Evolutionary conservation across 768 basidiomycete species (phyloP).

Genomic region (Boletus pseudopeckii): DNA sequence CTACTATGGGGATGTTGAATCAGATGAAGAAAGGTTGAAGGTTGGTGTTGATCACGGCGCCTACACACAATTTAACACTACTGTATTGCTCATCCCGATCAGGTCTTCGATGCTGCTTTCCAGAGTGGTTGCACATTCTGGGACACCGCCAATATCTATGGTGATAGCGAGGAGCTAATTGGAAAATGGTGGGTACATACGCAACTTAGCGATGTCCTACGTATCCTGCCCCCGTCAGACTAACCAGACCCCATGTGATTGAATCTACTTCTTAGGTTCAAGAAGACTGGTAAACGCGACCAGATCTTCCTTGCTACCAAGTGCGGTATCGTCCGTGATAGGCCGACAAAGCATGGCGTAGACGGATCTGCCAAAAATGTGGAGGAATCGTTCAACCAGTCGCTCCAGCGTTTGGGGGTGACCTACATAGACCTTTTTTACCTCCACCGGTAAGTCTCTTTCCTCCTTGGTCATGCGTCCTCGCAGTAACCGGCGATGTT

Average conservation of each 20-base stretch:
- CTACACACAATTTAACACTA: too few relatives aligned
- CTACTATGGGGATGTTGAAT: constrained; percentile 41
- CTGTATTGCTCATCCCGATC: not conserved
- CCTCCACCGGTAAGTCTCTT: constrained; percentile 34
- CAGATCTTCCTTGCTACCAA: constrained; percentile 65
- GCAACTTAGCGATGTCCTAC: not conserved
- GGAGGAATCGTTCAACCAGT: constrained; percentile 35
- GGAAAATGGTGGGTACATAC: constrained; percentile 38
- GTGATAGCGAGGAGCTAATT: constrained; percentile 42
- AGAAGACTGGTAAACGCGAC: constrained; percentile 40
- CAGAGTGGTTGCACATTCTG: constrained; percentile 42
- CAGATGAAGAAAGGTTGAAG: constrained; percentile 61
- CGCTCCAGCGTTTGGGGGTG: constrained; percentile 42
- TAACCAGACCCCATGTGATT: too few relatives aligned
- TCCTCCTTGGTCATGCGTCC: not conserved
- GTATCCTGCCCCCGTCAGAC: not conserved
- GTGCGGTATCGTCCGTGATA: constrained; percentile 38
- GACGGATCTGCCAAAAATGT: constrained; percentile 43
- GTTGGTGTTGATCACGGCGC: constrained; percentile 22
- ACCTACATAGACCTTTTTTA: constrained; percentile 46
- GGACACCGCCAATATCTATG: constrained; percentile 46
- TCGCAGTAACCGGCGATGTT: not conserved
- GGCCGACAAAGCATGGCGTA: constrained; percentile 17
- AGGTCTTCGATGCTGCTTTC: constrained; percentile 44
- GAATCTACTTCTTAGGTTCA: constrained; percentile 36